These are phyloP conservation scores for Pseudonitzschia delicatissima DNA, from an alignment of 108 stramenopile species.

Conservation along the genomic window DNA sequence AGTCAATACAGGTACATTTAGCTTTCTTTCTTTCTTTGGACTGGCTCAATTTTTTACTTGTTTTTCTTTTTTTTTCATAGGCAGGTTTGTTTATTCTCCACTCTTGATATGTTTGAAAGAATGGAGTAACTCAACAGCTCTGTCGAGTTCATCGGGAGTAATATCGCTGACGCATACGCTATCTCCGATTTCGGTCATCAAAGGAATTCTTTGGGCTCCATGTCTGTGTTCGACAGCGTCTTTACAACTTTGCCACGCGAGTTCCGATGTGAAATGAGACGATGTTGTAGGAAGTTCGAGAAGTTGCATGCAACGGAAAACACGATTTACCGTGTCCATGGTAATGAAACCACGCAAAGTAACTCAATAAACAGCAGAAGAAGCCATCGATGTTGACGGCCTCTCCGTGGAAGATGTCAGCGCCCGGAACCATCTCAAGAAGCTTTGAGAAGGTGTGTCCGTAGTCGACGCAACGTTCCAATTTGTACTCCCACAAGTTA, in stretches of 20 bases:
- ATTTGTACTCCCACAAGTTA: slow-evolving; percentile 92
- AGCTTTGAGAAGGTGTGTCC: slow-evolving; percentile 96
- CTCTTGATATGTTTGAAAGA: slow-evolving; percentile 45
- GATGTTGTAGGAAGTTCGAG: slow-evolving; percentile 82
- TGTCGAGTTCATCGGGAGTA: slow-evolving; percentile 81
- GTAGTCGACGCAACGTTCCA: slow-evolving; percentile 92
- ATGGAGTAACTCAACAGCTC: slow-evolving; percentile 71
- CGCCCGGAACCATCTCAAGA: slow-evolving; percentile 91
- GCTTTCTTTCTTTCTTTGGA: neutral
- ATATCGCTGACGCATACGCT: slow-evolving; percentile 91
- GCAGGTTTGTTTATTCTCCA: slow-evolving; percentile 30
- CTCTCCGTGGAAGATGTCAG: slow-evolving; percentile 96
- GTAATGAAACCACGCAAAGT: slow-evolving; percentile 83
- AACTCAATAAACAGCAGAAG: slow-evolving; percentile 88
- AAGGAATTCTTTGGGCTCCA: slow-evolving; percentile 91
- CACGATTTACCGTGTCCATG: slow-evolving; percentile 76
- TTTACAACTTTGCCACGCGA: slow-evolving; percentile 87
- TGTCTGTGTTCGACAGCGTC: slow-evolving; percentile 96
- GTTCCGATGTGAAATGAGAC: slow-evolving; percentile 58
- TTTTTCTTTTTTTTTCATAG: neutral
- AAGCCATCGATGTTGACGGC: slow-evolving; percentile 97
- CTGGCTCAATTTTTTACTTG: neutral
- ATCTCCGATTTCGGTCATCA: slow-evolving; percentile 89
- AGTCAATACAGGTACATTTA: too few species aligned
- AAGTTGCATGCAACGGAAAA: slow-evolving; percentile 81